A percentile compares a stretch with the other conserved stretches of the same genome.
Evolutionary conservation across 2,329 filamentous ascomycete genomes (phyloP).

Genomic region (Colletotrichum gigasporum): DNA sequence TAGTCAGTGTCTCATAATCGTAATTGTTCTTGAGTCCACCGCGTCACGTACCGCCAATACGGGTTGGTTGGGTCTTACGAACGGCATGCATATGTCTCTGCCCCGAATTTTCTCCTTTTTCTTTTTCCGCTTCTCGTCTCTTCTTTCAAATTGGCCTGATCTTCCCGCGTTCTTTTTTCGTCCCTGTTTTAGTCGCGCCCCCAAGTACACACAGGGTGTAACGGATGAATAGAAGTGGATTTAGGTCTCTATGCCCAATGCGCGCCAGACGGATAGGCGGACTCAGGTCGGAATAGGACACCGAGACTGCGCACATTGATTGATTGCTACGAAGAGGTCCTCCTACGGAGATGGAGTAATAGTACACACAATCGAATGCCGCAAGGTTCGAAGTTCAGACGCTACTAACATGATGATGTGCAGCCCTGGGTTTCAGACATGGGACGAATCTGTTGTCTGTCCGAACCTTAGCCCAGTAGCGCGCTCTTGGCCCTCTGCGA

Average conservation of each 20-base stretch:
- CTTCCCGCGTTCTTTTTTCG: background rate
- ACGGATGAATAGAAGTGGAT: too few relatives aligned
- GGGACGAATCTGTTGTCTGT: conserved; percentile 20
- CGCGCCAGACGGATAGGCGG: too few relatives aligned
- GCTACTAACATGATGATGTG: conserved; percentile 31
- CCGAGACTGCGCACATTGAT: too few relatives aligned
- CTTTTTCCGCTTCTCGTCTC: background rate
- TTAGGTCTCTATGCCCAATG: too few relatives aligned
- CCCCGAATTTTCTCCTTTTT: background rate
- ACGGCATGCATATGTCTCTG: conserved; percentile 6
- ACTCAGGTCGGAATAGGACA: too few relatives aligned
- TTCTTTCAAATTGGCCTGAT: too few relatives aligned
- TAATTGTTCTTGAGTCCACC: background rate
- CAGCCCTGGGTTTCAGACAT: conserved; percentile 27
- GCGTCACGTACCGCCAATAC: background rate
- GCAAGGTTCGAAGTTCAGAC: conserved; percentile 26
- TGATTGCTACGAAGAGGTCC: too few relatives aligned
- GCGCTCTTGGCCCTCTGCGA: background rate
- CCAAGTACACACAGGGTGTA: too few relatives aligned
- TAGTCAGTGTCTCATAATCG: background rate
- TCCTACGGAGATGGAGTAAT: too few relatives aligned
- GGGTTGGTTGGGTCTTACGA: background rate
- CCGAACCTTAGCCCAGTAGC: conserved; percentile 18
- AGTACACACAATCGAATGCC: conserved; percentile 3
- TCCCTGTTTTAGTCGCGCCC: too few relatives aligned